A percentile compares a stretch with the other conserved stretches of the same genome.
Conservation (phyloP, 2,329 filamentous ascomycete genomes). For the Aspergillus aculeatinus region DNA sequence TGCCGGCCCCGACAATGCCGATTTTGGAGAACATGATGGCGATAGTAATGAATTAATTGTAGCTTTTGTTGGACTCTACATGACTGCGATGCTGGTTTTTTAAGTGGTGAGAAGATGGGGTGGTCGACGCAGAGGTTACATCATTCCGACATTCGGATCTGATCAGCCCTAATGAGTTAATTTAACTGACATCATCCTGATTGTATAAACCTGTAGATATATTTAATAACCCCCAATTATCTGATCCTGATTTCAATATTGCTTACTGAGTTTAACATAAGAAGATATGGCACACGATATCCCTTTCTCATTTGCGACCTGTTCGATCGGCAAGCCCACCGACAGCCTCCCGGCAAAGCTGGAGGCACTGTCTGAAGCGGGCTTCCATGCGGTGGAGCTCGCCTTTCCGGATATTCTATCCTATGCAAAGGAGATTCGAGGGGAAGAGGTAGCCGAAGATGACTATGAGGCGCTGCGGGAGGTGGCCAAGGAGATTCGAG, state of each 20-base stretch:
- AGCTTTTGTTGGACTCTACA: too few relatives aligned
- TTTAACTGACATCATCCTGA: background rate
- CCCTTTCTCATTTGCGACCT: conserved; percentile 45
- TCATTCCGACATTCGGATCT: conserved; percentile 8
- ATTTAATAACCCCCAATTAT: background rate
- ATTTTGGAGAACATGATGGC: conserved; percentile 34
- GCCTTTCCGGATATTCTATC: conserved; percentile 70
- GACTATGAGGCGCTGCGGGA: conserved; percentile 60
- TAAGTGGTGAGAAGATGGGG: background rate
- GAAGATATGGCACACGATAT: background rate
- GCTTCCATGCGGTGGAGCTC: conserved; percentile 67
- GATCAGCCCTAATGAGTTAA: background rate
- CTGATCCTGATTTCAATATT: background rate
- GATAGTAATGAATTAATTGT: background rate
- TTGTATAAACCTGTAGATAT: background rate
- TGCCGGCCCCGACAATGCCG: conserved; percentile 42
- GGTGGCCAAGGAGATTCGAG: conserved; percentile 56
- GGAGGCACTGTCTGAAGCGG: conserved; percentile 40
- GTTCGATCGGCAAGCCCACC: conserved; percentile 41
- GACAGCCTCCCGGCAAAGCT: conserved; percentile 42
- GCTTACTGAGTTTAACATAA: too few relatives aligned
- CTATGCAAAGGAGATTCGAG: conserved; percentile 57
- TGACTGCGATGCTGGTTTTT: background rate
- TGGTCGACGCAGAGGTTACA: conserved; percentile 13
- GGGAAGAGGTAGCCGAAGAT: conserved; percentile 42